Evolutionary conservation across 345 rosid genomes (phyloP).

Genomic region (Raphanus raphanistrum): DNA sequence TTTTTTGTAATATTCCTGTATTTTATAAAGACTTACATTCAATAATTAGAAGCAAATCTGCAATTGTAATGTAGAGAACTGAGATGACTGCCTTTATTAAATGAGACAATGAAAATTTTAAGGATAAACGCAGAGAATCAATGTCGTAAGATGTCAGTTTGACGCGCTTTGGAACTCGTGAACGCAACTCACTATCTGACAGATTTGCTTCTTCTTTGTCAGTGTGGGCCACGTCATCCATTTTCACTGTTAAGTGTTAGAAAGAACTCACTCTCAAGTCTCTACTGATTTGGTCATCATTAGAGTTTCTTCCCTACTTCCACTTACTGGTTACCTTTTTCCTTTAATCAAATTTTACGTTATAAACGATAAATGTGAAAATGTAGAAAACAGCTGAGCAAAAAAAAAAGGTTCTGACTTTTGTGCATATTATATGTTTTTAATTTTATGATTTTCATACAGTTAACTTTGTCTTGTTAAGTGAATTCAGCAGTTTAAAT

Average conservation of each 20-base stretch:
- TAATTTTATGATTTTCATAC: too few relatives aligned
- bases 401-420: too few relatives aligned
- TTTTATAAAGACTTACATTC: not conserved
- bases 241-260: constrained; percentile 8
- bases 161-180: constrained; percentile 25
- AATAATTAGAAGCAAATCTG: not conserved
- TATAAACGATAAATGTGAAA: not conserved
- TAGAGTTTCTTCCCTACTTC: not conserved
- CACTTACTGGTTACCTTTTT: not conserved
- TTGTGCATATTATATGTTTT: too few relatives aligned
- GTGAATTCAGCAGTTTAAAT: too few relatives aligned
- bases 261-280: not conserved
- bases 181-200: constrained; percentile 24
- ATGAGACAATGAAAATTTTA: constrained; percentile 12
- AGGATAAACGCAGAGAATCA: constrained; percentile 34
- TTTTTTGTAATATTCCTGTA: not conserved
- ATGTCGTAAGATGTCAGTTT: constrained; percentile 31
- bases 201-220: constrained; percentile 19
- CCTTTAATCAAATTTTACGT: not conserved
- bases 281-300: constrained; percentile 16
- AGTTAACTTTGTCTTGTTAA: too few relatives aligned
- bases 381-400: not conserved
- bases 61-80: not conserved
- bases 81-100: constrained; percentile 25
- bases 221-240: constrained; percentile 23